These are phyloP conservation scores for Phialophora macrospora DNA, from an alignment of 2,329 filamentous ascomycete genomes.

Conservation along the genomic window DNA sequence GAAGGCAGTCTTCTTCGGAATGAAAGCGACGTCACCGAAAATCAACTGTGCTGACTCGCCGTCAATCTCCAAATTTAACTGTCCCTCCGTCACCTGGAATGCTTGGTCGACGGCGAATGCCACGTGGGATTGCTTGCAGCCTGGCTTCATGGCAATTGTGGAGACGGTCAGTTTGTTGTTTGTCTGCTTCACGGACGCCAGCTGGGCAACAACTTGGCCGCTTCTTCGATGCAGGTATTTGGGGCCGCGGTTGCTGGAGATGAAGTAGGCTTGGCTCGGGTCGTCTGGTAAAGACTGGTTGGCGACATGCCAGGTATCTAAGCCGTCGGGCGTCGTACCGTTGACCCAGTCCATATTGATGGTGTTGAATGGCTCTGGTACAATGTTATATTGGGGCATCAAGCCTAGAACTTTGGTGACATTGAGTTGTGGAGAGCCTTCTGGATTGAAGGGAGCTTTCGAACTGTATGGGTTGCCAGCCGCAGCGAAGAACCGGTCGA, in stretches of 20 bases:
- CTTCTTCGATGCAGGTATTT: constrained; percentile 29
- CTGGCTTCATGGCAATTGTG: constrained; percentile 29
- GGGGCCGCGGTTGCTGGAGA: constrained; percentile 36
- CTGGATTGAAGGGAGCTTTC: constrained; percentile 27
- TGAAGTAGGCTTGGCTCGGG: constrained; percentile 27
- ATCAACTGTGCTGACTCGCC: constrained; percentile 28
- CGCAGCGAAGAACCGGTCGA: constrained; percentile 32
- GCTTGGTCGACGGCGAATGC: constrained; percentile 30
- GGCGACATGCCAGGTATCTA: constrained; percentile 32
- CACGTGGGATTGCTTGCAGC: constrained; percentile 7
- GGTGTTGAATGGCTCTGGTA: constrained; percentile 28
- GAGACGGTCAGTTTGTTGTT: constrained; percentile 27
- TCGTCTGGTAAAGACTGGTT: constrained; percentile 29
- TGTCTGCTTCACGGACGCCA: constrained; percentile 32
- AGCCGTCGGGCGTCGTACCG: constrained; percentile 31
- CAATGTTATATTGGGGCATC: constrained; percentile 32
- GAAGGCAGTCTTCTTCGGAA: constrained; percentile 30
- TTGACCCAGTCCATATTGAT: constrained; percentile 35
- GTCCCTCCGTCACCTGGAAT: constrained; percentile 34
- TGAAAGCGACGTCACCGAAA: constrained; percentile 34
- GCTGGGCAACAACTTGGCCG: constrained; percentile 26
- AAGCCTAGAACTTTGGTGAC: constrained; percentile 32
- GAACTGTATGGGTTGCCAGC: constrained; percentile 28
- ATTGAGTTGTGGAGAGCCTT: constrained; percentile 29
- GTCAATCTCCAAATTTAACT: constrained; percentile 30